Evolutionary conservation across 176 grass and related monocot species (phyloP), one percentile per base, ranked within the genome.

Genomic region (Cocos nucifera): DNA sequence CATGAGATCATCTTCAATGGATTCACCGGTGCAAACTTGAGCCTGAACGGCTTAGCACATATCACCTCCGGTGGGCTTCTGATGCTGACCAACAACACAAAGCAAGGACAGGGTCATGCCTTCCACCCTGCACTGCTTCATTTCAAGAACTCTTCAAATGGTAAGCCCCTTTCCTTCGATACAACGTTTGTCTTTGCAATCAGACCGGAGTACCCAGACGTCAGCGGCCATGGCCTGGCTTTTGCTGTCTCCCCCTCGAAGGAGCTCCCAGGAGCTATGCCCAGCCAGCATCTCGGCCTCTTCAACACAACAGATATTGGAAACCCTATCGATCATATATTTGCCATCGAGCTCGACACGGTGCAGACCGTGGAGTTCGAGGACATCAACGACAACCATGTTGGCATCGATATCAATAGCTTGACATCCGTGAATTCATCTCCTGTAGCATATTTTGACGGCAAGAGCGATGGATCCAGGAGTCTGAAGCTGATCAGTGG

Each of bases 331-430:
- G 82, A 63, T 50, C n/a, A 63, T 19, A 21, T 90, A 58, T 57
- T 83, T 25, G 87, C 87, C 59, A 79, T 90, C 29, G 87, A 90
- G 72, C 50, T 90, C 59, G 87, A 90, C 70, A 90, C 83, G 4
- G 83, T 53, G 7, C 0, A 24, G 73, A 75, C 69, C 53, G 35
- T 4, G 3, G 79, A 86, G 79, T 83, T 83, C 69, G 0, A 0
- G 0, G 87, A 90, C 72, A 56, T 68, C 68, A 15, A 90, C 35
- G 22, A 77, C 12, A 86, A 90, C 66, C 87, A 90, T 51, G 79
- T 90, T 39, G 87, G 83, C 24, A 49, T 90, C 8, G 82, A 90
- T 27, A 72, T 86, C 61, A 74, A 80, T 70, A 53, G 72, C 51
- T 28, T 82, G 17, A 30, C 0, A 29, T 90, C 87, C 3, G 15